Evolutionary conservation across 1,139 yeast genomes (phyloP).

Genomic region (Candida sp.): DNA sequence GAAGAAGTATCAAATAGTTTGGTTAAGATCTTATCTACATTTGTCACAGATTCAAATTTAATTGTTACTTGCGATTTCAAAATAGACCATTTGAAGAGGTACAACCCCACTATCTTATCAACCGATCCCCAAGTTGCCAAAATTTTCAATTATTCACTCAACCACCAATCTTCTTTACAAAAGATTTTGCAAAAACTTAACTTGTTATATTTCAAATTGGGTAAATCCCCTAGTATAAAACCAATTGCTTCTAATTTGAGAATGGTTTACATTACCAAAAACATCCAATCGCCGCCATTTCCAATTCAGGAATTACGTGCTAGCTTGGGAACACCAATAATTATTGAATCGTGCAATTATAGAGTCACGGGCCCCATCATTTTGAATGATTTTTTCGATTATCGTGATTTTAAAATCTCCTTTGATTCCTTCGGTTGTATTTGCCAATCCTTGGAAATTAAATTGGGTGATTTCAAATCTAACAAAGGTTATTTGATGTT

Average conservation of each 20-base stretch:
- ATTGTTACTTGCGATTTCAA: slow-evolving; percentile 10
- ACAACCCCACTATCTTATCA: slow-evolving; percentile 23
- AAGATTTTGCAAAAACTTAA: neutral
- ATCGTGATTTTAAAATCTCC: slow-evolving; percentile 28
- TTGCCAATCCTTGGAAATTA: slow-evolving; percentile 49
- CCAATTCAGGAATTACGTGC: slow-evolving; percentile 31
- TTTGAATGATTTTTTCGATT: slow-evolving; percentile 60
- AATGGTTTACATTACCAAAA: slow-evolving; percentile 35
- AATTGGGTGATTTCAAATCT: slow-evolving; percentile 31
- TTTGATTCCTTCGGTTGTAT: slow-evolving; percentile 41
- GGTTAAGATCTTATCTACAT: slow-evolving; percentile 27
- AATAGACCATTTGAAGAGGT: slow-evolving; percentile 10
- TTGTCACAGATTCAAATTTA: slow-evolving; percentile 21
- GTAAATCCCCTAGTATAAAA: slow-evolving; percentile 17
- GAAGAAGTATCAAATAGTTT: slow-evolving; percentile 24
- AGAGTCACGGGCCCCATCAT: slow-evolving; percentile 57
- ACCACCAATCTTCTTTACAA: neutral
- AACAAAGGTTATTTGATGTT: slow-evolving; percentile 51
- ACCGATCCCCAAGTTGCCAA: slow-evolving; percentile 5
- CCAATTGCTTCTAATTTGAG: slow-evolving; percentile 20
- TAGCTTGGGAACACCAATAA: slow-evolving; percentile 44
- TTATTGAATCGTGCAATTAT: slow-evolving; percentile 47
- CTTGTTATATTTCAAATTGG: slow-evolving; percentile 5
- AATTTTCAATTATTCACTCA: neutral
- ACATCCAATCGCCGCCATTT: slow-evolving; percentile 9